Percentiles rank a stretch among this genome's conserved stretches.
Evolutionary conservation across 495 filamentous ascomycete species (phyloP).

Genomic region (Aspergillus kassunensis): DNA sequence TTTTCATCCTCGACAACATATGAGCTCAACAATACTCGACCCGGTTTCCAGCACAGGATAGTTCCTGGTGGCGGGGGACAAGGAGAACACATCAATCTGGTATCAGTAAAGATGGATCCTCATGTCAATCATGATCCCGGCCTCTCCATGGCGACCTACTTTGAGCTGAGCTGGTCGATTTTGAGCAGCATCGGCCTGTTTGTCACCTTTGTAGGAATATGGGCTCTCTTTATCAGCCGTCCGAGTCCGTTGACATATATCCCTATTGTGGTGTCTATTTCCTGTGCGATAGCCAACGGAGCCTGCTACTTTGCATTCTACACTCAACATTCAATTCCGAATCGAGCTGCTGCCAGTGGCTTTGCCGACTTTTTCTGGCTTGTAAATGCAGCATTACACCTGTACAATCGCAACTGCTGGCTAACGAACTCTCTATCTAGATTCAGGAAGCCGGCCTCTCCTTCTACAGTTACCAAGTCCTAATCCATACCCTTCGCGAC

Average conservation of each 20-base stretch:
- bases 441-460: conserved; percentile 37
- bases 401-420: not conserved
- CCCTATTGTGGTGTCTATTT: conserved; percentile 27
- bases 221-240: conserved; percentile 25
- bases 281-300: conserved; percentile 29
- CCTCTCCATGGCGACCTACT: conserved; percentile 14
- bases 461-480: conserved; percentile 37
- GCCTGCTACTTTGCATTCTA: conserved; percentile 37
- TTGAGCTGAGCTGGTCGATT: conserved; percentile 36
- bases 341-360: conserved; percentile 21
- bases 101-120: not conserved
- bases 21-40: not conserved
- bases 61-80: not conserved
- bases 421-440: conserved; percentile 10
- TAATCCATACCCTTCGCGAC: conserved; percentile 23
- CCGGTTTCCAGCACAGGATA: not conserved
- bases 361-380: conserved; percentile 34
- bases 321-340: conserved; percentile 14
- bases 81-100: not conserved
- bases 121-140: not conserved
- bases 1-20: not conserved
- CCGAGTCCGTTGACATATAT: conserved; percentile 25
- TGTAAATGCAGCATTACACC: conserved; percentile 12
- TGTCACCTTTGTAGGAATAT: conserved; percentile 25
- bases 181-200: conserved; percentile 30